Evolutionary conservation across 2,329 filamentous ascomycete species (phyloP), one percentile per base, ranked within the genome.

Genomic region (Fusarium clavum): DNA sequence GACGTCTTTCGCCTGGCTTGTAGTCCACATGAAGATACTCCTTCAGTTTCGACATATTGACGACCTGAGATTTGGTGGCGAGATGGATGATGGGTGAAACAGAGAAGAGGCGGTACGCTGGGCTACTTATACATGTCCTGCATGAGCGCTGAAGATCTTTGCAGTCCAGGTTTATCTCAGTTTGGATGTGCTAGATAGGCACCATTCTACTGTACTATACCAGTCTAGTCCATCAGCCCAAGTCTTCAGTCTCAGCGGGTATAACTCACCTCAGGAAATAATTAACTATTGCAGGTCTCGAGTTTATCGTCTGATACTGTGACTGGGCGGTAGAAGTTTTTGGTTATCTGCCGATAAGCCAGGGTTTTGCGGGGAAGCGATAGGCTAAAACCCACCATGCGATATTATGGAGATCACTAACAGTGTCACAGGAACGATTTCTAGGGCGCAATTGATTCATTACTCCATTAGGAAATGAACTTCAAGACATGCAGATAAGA

Each of bases 1-100:
- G 77, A 62, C 80, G 81, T 32, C 79, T 77, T 73, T 84, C 82
- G 4, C 79, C 80, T 0, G 81, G 79, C 27, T 76, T 75, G 45
- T 81, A 79, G 16, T 78, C 71, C 24, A 62, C 70, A 52, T 76
- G 69, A n/a, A 82, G 67, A 59, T 83, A 81, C 13, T 75, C 73
- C 55, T 76, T 74, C n/a, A 80, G 27, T 30, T 41, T 66, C 4
- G 72, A 67, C 66, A 69, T 69, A 3, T 41, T 48, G 52, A 22
- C 14, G 29, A n/a, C 7, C 34, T 11, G 34, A 1, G 34, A 38
- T 1, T 38, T 41, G 47, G 62, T 61, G 61, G 48, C 58, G 34
- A 47, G 29, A 55, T 66, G 34, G 43, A 66, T 66, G 20, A 44
- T 53, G 22, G 27, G 43, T 9, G 40, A 63, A 24, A 22, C 38